phyloP scores from a whole-genome alignment of 1,284 basidiomycete species.

The Ganoderma leucocontextum region DNA sequence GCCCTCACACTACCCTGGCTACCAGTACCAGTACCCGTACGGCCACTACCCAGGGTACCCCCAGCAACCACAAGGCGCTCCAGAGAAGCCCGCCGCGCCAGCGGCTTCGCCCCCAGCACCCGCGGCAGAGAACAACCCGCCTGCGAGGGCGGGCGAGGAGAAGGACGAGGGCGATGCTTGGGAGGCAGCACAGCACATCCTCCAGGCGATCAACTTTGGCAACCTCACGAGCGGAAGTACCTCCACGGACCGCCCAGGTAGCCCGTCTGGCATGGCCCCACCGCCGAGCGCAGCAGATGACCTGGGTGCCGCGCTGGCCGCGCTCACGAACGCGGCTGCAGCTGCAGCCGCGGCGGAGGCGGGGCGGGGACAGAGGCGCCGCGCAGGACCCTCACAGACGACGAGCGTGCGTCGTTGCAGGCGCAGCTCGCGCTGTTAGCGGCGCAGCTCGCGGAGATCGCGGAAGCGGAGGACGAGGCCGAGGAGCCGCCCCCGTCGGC shows the following conservation, averaged over 20 bases:
- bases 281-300: conserved; percentile 29
- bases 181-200: conserved; percentile 78
- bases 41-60: conserved; percentile 38
- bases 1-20: conserved; percentile 34
- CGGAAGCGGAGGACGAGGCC: conserved; percentile 49
- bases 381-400: conserved; percentile 40
- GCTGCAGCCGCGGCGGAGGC: conserved; percentile 15
- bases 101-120: background rate
- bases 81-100: conserved; percentile 11
- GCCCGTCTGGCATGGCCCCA: conserved; percentile 11
- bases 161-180: conserved; percentile 62
- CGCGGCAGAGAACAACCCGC: conserved; percentile 9
- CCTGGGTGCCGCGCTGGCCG: conserved; percentile 21
- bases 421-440: conserved; percentile 70
- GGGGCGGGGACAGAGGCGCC: conserved; percentile 24
- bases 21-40: conserved; percentile 36
- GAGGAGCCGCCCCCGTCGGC: background rate
- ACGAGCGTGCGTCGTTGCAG: conserved; percentile 66
- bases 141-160: conserved; percentile 29
- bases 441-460: conserved; percentile 67
- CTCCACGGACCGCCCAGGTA: background rate
- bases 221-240: conserved; percentile 42
- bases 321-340: conserved; percentile 19
- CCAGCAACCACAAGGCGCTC: conserved; percentile 22
- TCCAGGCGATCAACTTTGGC: conserved; percentile 78